These are phyloP conservation scores for Diaporthe helianthi DNA, from an alignment of 2,329 filamentous ascomycete genomes.

Conservation along the genomic window DNA sequence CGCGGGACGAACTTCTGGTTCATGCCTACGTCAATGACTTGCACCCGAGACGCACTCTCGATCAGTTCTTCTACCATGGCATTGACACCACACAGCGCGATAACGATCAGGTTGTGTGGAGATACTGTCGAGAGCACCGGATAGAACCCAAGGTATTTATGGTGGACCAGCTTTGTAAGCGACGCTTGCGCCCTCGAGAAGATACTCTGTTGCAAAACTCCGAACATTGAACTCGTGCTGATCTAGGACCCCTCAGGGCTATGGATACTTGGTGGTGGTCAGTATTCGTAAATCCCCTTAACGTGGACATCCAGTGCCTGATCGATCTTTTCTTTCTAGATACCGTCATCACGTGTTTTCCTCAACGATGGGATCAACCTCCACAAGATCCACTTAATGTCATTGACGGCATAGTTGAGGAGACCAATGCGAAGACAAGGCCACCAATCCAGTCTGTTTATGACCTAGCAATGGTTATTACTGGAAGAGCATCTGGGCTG, in stretches of 20 bases:
- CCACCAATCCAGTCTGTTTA: slow-evolving; percentile 67
- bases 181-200: neutral
- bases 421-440: slow-evolving; percentile 69
- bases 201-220: neutral
- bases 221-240: neutral
- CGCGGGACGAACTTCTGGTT: slow-evolving; percentile 54
- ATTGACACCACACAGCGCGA: slow-evolving; percentile 67
- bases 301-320: neutral
- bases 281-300: neutral
- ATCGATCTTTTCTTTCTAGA: slow-evolving; percentile 45
- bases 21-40: slow-evolving; percentile 57
- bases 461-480: slow-evolving; percentile 68
- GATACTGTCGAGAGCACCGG: slow-evolving; percentile 53
- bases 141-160: slow-evolving; percentile 67
- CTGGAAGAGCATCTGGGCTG: slow-evolving; percentile 63
- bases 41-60: slow-evolving; percentile 67
- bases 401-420: slow-evolving; percentile 67
- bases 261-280: slow-evolving; percentile 60
- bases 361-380: slow-evolving; percentile 65
- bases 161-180: slow-evolving; percentile 68
- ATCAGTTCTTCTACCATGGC: slow-evolving; percentile 72
- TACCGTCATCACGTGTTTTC: slow-evolving; percentile 66
- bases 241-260: slow-evolving; percentile 46
- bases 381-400: slow-evolving; percentile 69
- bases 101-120: slow-evolving; percentile 69